Base-by-base conservation (phyloP, 371 early-diverging fungal species). In the Apophysomyces sp. region DNA sequence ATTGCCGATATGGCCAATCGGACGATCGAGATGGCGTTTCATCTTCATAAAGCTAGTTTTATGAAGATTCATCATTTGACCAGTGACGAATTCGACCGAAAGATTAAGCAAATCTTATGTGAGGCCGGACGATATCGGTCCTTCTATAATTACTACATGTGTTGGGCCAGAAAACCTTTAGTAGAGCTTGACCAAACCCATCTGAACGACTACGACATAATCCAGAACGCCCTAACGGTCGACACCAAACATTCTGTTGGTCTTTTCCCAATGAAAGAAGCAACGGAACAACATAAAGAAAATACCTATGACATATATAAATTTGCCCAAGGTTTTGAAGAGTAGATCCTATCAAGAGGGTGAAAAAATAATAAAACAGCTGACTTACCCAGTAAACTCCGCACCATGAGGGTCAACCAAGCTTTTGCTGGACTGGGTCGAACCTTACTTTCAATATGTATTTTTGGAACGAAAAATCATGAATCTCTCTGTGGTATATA, bases 161-260 rank as follows among this genome's bases (percentile, higher is more conserved):
- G 66, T 16, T 77, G 81, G 81, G 77, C 68, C 3, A 61, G 81
- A 34, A 80, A 73, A 32, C 63, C 73, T 11, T 49, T 76, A 4
- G 39, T 62, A 16, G 64, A 60, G 11, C 61, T 59, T 7, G 52
- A 61, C 26, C 56, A 24, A 15, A 9, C n/a, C 52, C 49, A 27
- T 24, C 15, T 15, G 16, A n/a, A 15, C 28, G 26, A n/a, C 29
- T 16, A 31, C 30, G 27, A 37, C 27, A 12, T n/a, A 30, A 12
- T 52, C 52, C 52, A 26, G 36, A 28, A 52, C 34, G 3, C 41
- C 26, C 26, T 27, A 9, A 0, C 49, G 2, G 21, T 16, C 8
- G 49, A 37, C 31, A n/a, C 15, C 1, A 12, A 26, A n/a, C 28
- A 9, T n/a, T 30, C 28, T 15, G 18, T 6, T 15, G 37, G 49